A percentile compares a stretch with the other conserved stretches of the same genome.
Evolutionary conservation across 345 rosid genomes (phyloP).

Genomic region (Isatis tinctoria): DNA sequence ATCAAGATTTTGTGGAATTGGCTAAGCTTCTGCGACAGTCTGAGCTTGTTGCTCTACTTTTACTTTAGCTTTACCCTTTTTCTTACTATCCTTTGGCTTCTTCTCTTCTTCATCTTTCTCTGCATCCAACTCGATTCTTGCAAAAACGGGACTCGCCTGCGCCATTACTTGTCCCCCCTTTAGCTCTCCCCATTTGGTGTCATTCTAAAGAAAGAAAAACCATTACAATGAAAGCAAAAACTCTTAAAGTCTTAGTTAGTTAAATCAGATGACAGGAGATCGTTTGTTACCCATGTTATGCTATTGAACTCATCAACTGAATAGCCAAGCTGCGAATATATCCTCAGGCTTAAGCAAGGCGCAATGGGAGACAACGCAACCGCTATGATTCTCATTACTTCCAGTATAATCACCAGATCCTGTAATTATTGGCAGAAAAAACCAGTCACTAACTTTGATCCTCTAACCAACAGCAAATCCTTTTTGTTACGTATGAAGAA

Average conservation of each 20-base stretch:
- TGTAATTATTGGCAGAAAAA: slow-evolving; percentile 24
- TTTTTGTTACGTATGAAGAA: background rate
- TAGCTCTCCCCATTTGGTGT: slow-evolving; percentile 87
- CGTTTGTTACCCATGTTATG: slow-evolving; percentile 53
- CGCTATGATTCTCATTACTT: slow-evolving; percentile 83
- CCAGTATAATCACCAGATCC: slow-evolving; percentile 87
- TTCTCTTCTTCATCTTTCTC: slow-evolving; percentile 35
- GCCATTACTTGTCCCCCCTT: slow-evolving; percentile 85
- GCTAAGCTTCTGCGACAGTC: slow-evolving; percentile 43
- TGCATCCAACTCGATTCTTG: slow-evolving; percentile 66
- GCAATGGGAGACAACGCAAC: slow-evolving; percentile 70
- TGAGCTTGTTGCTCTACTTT: slow-evolving; percentile 43
- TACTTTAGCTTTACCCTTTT: slow-evolving; percentile 39
- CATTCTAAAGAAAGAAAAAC: slow-evolving; percentile 38
- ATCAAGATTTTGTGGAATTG: background rate
- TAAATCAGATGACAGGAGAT: slow-evolving; percentile 2
- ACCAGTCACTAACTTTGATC: background rate
- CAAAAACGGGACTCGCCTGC: slow-evolving; percentile 76
- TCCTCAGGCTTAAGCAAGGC: slow-evolving; percentile 63
- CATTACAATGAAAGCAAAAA: background rate
- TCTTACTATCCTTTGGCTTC: slow-evolving; percentile 26
- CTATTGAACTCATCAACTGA: slow-evolving; percentile 50
- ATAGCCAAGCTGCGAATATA: slow-evolving; percentile 85
- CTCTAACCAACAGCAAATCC: background rate
- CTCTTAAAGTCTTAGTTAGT: background rate